Conservation (phyloP, 495 filamentous ascomycete genomes). For the Parmelia sp. region DNA sequence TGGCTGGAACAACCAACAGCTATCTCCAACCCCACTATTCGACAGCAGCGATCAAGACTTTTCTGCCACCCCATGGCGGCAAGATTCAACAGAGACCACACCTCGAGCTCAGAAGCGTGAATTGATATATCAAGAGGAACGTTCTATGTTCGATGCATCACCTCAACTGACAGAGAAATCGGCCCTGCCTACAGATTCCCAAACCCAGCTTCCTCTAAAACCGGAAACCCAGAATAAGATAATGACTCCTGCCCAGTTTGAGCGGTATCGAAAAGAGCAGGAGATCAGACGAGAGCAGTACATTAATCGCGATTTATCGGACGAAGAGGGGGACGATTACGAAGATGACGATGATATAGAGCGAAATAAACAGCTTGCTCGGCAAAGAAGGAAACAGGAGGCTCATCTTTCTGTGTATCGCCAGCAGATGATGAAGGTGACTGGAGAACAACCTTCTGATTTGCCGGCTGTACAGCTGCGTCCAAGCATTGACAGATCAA, state of each 20-base stretch:
- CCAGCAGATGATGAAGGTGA: conserved; percentile 96
- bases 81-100: conserved; percentile 24
- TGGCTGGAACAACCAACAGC: background rate
- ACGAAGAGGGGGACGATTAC: conserved; percentile 49
- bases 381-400: conserved; percentile 81
- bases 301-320: conserved; percentile 44
- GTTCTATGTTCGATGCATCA: conserved; percentile 26
- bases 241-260: conserved; percentile 86
- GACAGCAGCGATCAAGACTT: conserved; percentile 18
- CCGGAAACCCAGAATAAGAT: conserved; percentile 52
- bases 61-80: conserved; percentile 15
- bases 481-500: conserved; percentile 38
- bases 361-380: conserved; percentile 61
- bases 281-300: conserved; percentile 54
- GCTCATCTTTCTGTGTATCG: conserved; percentile 86
- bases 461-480: conserved; percentile 28
- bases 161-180: conserved; percentile 11
- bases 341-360: conserved; percentile 85
- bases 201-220: conserved; percentile 6
- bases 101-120: conserved; percentile 24
- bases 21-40: conserved; percentile 14
- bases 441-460: conserved; percentile 58
- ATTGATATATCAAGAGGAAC: conserved; percentile 21
- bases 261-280: conserved; percentile 73
- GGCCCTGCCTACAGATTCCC: conserved; percentile 10